Base-by-base conservation (phyloP, 2,329 filamentous ascomycete genomes). In the Ceratocystis huliohia region DNA sequence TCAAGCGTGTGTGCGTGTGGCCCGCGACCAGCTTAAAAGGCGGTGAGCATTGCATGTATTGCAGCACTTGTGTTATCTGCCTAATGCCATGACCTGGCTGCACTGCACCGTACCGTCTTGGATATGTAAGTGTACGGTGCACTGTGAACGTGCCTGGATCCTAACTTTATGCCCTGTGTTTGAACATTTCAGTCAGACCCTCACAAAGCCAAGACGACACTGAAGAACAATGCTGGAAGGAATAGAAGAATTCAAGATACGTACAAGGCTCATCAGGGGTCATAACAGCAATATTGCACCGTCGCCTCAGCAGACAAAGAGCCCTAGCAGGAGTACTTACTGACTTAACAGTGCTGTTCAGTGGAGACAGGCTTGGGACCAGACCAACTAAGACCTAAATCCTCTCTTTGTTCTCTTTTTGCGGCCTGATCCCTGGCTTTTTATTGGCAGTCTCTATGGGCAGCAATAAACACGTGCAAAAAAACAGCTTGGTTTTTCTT, bases 401-500 rank as follows among this genome's bases (percentile, higher is more conserved):
- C 37, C 61, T 44, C 61, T 44, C 61, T 45, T 45, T 63, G 45
- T 57, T 48, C 25, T 25, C 15, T 48, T 25, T 48, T 65, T 44
- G 63, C 63, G 63, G 25, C 22, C 48, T 57, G n/a, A 25, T 65
- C 33, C n/a, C 33, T 57, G 37, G 48, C 22, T 33, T 15, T 22
- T 15, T 25, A 53, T 53, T 20, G 48, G 20, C 48, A 37, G 33
- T 13, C 8, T 3, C 33, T 37, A 41, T 41, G 37, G 48, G 48
- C 48, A 53, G 48, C 20, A 53, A 41, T 41, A 41, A 53, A 53
- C 33, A 53, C 25, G 13, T 64, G 44, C 56, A 59, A n/a, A 25
- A 30, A 59, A 17, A n/a, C 56, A 8, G 17, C 30, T 37, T 33
- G 30, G 30, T 37, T 57, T 30, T n/a, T 33, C n/a, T 22, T 28